Conservation (phyloP, 176 grass and related monocot species). For the Bolboschoenus planiculmis region DNA sequence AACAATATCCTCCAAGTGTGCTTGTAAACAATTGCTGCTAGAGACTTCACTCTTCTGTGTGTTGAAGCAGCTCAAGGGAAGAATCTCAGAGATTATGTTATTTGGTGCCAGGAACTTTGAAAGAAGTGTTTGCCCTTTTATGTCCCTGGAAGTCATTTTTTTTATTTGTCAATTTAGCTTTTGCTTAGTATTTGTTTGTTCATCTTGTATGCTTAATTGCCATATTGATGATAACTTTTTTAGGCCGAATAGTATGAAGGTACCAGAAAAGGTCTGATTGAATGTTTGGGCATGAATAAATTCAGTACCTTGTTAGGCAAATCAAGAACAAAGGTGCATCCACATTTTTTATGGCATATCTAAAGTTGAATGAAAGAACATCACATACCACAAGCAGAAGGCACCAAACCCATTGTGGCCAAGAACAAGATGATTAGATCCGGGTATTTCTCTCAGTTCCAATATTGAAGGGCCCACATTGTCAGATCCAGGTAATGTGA, state of each 20-base stretch:
- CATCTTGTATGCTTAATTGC: conserved; percentile 1
- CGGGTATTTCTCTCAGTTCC: conserved; percentile 72
- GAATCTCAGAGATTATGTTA: conserved; percentile 56
- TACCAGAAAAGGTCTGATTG: neutral
- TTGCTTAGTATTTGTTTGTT: conserved; percentile 6
- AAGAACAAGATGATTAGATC: conserved; percentile 42
- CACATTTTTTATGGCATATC: conserved; percentile 1
- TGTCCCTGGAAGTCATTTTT: conserved; percentile 36
- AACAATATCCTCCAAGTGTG: conserved; percentile 26
- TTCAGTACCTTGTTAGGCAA: neutral
- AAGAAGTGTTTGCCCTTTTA: conserved; percentile 31
- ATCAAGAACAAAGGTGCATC: neutral
- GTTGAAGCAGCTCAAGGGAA: conserved; percentile 57
- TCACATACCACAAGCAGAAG: conserved; percentile 84
- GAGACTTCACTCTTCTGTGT: conserved; percentile 37
- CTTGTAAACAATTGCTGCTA: conserved; percentile 36
- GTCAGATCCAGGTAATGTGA: conserved; percentile 47
- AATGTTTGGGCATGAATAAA: neutral
- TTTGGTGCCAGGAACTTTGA: conserved; percentile 39
- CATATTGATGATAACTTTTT: neutral
- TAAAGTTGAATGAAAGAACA: conserved; percentile 8
- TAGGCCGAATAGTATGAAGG: neutral
- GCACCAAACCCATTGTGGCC: conserved; percentile 68
- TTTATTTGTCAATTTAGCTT: conserved; percentile 12
- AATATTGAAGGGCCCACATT: conserved; percentile 38